Evolutionary conservation across 2,329 filamentous ascomycete species (phyloP), one percentile per base, ranked within the genome.

Genomic region (Epichloe glyceriae): DNA sequence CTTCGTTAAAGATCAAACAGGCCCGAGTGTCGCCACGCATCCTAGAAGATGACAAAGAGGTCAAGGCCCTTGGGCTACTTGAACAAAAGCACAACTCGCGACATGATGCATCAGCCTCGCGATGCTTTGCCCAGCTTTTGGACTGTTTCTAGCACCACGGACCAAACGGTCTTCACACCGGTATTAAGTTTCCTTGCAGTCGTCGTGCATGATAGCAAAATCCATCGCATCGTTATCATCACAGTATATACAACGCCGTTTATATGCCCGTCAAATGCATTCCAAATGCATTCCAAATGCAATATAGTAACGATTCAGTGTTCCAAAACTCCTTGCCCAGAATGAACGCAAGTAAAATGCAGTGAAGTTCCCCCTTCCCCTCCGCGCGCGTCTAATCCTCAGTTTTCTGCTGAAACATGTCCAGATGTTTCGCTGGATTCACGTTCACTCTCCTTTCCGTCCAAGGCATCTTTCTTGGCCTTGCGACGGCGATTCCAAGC

Each of bases 1-100:
- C 51, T 11, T 50, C 52, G 6, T 26, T 54, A 12, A 54, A 54
- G 43, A 51, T 52, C 3, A 55, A 54, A 34, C 42, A 50, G 19
- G 47, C 50, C 12, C 38, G 30, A n/a, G 14, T 49, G 8, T 55
- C 52, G 4, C 44, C 46, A 1, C 17, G n/a, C 14, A 34, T 46
- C 10, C 14, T 52, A 4, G 52, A 52, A 7, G 19, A 54, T 11
- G 54, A 54, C 26, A 34, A 44, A 37, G 54, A 52, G 2, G 15
- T 52, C 10, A 47, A 39, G 17, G 19, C 35, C n/a, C 5, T 50
- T 6, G 34, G 6, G 19, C 11, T 11, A 4, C 7, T 52, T 1
- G 22, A 49, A 26, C n/a, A 30, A 6, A 30, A 49, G 17, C 47
- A 41, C 35, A 8, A 5, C 5, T 34, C 35, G 26, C 26, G 26